Conservation (phyloP, 148 eudicot genomes). For the Gaultheria prostrata region DNA sequence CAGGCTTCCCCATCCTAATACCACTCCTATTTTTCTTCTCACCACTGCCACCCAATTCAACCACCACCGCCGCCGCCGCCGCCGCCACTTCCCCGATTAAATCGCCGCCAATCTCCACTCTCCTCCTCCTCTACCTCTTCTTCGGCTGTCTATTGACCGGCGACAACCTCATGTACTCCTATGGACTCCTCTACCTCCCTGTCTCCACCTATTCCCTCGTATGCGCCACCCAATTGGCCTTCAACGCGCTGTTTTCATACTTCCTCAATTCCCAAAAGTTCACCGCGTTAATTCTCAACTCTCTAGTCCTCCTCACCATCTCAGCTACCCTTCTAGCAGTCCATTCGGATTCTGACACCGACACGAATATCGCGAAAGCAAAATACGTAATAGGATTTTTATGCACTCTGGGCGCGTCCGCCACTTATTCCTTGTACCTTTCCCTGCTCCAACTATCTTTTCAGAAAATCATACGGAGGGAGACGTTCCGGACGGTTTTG, state of each 20-base stretch:
- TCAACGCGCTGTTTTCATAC: constrained; percentile 47
- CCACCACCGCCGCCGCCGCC: not conserved
- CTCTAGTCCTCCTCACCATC: constrained; percentile 44
- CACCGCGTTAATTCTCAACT: constrained; percentile 39
- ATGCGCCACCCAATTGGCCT: constrained; percentile 49
- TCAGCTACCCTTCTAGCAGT: constrained; percentile 42
- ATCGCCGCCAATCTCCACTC: constrained; percentile 16
- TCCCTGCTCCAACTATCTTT: constrained; percentile 39
- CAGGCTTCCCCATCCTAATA: constrained; percentile 40
- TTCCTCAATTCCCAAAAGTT: constrained; percentile 50
- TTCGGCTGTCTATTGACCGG: constrained; percentile 35
- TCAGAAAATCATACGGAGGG: constrained; percentile 32
- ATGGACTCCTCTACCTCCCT: constrained; percentile 44
- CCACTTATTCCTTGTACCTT: constrained; percentile 33
- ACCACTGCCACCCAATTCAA: not conserved
- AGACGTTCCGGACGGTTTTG: constrained; percentile 27
- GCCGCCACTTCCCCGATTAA: not conserved
- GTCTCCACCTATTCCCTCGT: constrained; percentile 55
- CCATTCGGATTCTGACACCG: constrained; percentile 19
- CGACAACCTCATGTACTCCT: constrained; percentile 40
- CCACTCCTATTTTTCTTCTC: constrained; percentile 22
- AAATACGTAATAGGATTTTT: constrained; percentile 38
- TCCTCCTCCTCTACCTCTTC: constrained; percentile 24
- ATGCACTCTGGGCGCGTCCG: constrained; percentile 49
- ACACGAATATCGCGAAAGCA: not conserved